Evolutionary conservation across 352 stramenopile genomes (phyloP).

Genomic region (Globisporangium apiculatum): DNA sequence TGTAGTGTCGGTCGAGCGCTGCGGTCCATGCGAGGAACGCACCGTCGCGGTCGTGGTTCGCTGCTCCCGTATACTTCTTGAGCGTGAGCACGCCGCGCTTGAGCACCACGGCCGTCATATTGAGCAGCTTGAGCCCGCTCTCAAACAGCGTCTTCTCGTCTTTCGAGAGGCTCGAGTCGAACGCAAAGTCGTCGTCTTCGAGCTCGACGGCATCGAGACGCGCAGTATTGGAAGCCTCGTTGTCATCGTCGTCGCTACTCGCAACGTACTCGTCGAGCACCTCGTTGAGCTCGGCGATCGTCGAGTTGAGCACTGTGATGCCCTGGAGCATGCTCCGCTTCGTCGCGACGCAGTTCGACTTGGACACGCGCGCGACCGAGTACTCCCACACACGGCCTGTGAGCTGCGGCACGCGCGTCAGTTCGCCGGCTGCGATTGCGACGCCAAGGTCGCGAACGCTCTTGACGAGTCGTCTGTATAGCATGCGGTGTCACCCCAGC

Average conservation of each 20-base stretch:
- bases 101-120: conserved; percentile 65
- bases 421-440: conserved; percentile 36
- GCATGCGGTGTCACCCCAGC: background rate
- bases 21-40: conserved; percentile 69
- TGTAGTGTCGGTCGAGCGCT: conserved; percentile 56
- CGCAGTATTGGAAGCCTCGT: conserved; percentile 16
- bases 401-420: conserved; percentile 55
- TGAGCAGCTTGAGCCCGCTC: conserved; percentile 56
- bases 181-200: conserved; percentile 52
- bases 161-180: conserved; percentile 64
- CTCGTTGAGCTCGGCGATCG: conserved; percentile 72
- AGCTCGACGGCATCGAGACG: conserved; percentile 46
- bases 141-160: conserved; percentile 67
- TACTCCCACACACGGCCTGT: conserved; percentile 82
- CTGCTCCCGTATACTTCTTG: conserved; percentile 44
- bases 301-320: conserved; percentile 78
- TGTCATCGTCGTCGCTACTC: conserved; percentile 20
- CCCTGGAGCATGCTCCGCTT: conserved; percentile 83
- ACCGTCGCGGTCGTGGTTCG: conserved; percentile 33
- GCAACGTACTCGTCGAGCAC: conserved; percentile 34
- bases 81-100: conserved; percentile 80
- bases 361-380: conserved; percentile 58
- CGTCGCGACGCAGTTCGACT: conserved; percentile 82
- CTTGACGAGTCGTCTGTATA: conserved; percentile 61
- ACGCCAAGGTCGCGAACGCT: conserved; percentile 51